Evolutionary conservation across 306 rosid species (phyloP).

Genomic region (Sindora glabra): DNA sequence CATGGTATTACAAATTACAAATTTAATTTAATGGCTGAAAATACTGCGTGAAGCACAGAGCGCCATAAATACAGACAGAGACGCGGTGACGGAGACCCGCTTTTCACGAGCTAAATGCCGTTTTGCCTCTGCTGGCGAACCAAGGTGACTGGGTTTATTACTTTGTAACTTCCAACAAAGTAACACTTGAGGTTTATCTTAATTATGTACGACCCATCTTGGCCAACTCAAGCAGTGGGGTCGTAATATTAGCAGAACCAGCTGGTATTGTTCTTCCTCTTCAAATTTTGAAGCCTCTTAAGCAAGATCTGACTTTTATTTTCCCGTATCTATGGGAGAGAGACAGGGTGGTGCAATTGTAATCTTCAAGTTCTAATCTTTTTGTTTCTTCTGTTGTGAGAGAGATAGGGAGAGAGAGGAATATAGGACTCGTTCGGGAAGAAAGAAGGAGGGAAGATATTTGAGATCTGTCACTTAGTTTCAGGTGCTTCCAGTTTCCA

Average conservation of each 20-base stretch:
- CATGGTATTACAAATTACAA: too few species aligned
- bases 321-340: slow-evolving; percentile 12
- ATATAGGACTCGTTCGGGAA: too few species aligned
- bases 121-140: too few species aligned
- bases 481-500: slow-evolving; percentile 38
- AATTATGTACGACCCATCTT: slow-evolving; percentile 24
- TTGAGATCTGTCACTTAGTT: slow-evolving; percentile 59
- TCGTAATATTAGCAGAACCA: slow-evolving; percentile 36
- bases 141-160: too few species aligned
- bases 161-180: too few species aligned
- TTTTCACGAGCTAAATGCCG: too few species aligned
- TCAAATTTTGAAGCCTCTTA: slow-evolving; percentile 24
- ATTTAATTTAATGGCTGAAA: too few species aligned
- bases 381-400: slow-evolving; percentile 26
- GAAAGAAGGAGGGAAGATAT: slow-evolving; percentile 10
- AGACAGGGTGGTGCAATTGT: slow-evolving; percentile 7
- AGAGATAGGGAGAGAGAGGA: too few species aligned
- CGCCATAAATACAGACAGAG: too few species aligned
- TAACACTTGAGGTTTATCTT: too few species aligned
- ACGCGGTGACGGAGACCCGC: too few species aligned
- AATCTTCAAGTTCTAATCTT: slow-evolving; percentile 23
- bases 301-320: slow-evolving; percentile 54
- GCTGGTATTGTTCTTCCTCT: slow-evolving; percentile 35
- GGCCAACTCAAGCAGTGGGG: slow-evolving; percentile 37
- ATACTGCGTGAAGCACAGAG: too few species aligned